Conservation (phyloP, 805 yeast genomes). For the Danielia reshetovae region DNA sequence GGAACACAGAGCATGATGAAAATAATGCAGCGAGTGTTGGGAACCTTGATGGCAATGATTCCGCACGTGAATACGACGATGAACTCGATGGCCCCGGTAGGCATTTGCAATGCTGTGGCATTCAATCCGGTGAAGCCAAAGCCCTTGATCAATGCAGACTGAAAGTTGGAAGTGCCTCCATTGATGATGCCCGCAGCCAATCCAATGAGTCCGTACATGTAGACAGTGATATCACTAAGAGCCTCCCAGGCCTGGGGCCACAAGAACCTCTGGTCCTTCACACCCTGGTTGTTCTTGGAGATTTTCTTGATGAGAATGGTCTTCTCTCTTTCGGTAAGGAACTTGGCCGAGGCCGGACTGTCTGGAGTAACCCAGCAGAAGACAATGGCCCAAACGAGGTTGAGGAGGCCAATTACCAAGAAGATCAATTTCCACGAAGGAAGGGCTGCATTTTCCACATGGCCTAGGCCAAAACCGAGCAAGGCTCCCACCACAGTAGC, state of each 20-base stretch:
- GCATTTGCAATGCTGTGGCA: slow-evolving; percentile 25
- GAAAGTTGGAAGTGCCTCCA: slow-evolving; percentile 25
- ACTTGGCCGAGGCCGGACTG: slow-evolving; percentile 24
- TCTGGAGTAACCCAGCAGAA: slow-evolving; percentile 20
- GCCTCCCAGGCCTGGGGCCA: slow-evolving; percentile 20
- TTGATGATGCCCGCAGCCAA: slow-evolving; percentile 29
- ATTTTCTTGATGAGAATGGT: slow-evolving; percentile 17
- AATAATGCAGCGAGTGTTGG: slow-evolving; percentile 15
- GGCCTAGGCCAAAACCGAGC: slow-evolving; percentile 28
- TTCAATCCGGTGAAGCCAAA: slow-evolving; percentile 30
- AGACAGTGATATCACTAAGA: slow-evolving; percentile 17
- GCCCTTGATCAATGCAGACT: slow-evolving; percentile 24
- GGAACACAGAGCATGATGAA: slow-evolving; percentile 17
- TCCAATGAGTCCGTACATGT: slow-evolving; percentile 19
- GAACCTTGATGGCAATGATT: slow-evolving; percentile 16
- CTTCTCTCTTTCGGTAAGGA: slow-evolving; percentile 25
- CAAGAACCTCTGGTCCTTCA: slow-evolving; percentile 21
- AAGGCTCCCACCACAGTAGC: slow-evolving; percentile 13
- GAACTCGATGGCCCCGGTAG: slow-evolving; percentile 25
- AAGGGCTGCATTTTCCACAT: slow-evolving; percentile 17
- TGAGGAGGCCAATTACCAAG: slow-evolving; percentile 8
- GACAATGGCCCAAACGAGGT: slow-evolving; percentile 17
- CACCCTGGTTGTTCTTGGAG: slow-evolving; percentile 22
- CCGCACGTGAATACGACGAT: slow-evolving; percentile 27
- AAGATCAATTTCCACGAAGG: slow-evolving; percentile 23